Evolutionary conservation across 2,329 filamentous ascomycete genomes (phyloP).

Genomic region (Fonsecaea pedrosoi): DNA sequence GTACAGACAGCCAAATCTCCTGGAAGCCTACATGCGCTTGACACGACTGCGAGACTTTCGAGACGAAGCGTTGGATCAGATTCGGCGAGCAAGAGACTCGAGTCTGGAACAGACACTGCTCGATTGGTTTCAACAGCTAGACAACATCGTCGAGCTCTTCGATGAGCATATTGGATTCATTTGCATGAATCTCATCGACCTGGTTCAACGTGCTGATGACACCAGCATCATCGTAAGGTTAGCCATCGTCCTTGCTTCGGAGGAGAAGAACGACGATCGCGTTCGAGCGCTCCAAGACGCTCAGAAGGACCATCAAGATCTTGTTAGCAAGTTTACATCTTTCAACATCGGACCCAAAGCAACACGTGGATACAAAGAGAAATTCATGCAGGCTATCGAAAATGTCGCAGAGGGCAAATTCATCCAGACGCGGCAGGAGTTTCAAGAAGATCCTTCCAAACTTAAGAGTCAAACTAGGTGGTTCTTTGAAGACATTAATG

Average conservation of each 20-base stretch:
- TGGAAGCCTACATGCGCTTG: constrained; percentile 89
- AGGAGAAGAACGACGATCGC: constrained; percentile 94
- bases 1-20: constrained; percentile 89
- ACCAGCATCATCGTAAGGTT: constrained; percentile 88
- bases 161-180: constrained; percentile 91
- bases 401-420: constrained; percentile 77
- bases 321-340: constrained; percentile 90
- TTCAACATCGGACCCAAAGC: constrained; percentile 93
- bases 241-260: constrained; percentile 89
- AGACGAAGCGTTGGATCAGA: constrained; percentile 96
- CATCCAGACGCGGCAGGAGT: constrained; percentile 72
- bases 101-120: constrained; percentile 81
- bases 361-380: constrained; percentile 94
- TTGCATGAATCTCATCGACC: constrained; percentile 85
- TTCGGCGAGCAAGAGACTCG: constrained; percentile 74
- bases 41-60: constrained; percentile 91
- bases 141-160: constrained; percentile 90
- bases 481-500: constrained; percentile 98
- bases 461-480: constrained; percentile 90
- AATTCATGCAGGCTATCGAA: constrained; percentile 83
- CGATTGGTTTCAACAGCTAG: constrained; percentile 86
- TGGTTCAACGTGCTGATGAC: constrained; percentile 80
- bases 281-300: constrained; percentile 92
- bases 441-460: constrained; percentile 80
- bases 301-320: constrained; percentile 92